A percentile compares a stretch with the other conserved stretches of the same genome.
phyloP scores from a whole-genome alignment of 257 asterid species.

The Datura wrightii region DNA sequence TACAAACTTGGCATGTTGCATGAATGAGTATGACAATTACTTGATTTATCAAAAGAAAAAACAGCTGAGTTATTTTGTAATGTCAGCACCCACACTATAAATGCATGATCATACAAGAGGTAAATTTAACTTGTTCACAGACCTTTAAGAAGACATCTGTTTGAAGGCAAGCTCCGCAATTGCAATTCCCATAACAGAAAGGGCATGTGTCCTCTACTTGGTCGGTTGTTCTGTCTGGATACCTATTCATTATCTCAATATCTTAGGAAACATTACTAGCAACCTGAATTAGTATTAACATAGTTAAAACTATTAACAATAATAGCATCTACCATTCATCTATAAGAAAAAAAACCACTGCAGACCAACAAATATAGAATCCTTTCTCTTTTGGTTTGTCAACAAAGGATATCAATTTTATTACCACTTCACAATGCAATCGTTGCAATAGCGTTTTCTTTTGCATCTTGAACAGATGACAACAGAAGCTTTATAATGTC shows the following conservation, averaged over 20 bases:
- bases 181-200: slow-evolving; percentile 74
- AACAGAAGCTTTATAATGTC: slow-evolving; percentile 40
- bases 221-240: slow-evolving; percentile 60
- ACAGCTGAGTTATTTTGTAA: slow-evolving; percentile 23
- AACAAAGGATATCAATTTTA: slow-evolving; percentile 6
- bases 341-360: background rate
- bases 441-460: slow-evolving; percentile 64
- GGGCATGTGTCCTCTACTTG: slow-evolving; percentile 67
- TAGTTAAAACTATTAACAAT: background rate
- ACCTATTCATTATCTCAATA: slow-evolving; percentile 53
- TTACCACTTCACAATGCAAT: slow-evolving; percentile 77
- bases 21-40: slow-evolving; percentile 16
- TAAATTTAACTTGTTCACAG: slow-evolving; percentile 15
- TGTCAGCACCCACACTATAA: slow-evolving; percentile 27
- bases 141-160: slow-evolving; percentile 53
- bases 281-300: background rate
- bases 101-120: slow-evolving; percentile 16
- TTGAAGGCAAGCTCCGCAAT: slow-evolving; percentile 77
- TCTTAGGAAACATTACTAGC: slow-evolving; percentile 14
- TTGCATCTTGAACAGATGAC: slow-evolving; percentile 69
- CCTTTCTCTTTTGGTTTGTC: slow-evolving; percentile 24
- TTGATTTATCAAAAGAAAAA: slow-evolving; percentile 14
- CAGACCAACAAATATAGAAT: slow-evolving; percentile 18
- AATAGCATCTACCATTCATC: background rate
- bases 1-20: background rate